Base-by-base conservation (phyloP, 2,329 filamentous ascomycete species). In the Fusarium sp. region DNA sequence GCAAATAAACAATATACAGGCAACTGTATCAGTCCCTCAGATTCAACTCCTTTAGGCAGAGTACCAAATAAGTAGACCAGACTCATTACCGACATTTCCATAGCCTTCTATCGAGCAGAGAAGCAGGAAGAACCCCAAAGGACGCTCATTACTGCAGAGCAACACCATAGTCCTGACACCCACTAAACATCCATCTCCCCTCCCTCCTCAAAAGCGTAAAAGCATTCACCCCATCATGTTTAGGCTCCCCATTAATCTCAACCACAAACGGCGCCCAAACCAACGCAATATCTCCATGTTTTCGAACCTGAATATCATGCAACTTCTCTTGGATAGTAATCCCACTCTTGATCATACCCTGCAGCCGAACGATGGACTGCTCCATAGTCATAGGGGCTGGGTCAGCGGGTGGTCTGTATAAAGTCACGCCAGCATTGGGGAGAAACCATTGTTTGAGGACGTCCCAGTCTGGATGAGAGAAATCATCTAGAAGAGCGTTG, bases 181-280 rank as follows among this genome's bases (percentile, higher is more conserved):
- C 60, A 25, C 60, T 50, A 17, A 70, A 70, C 5, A 59, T 15
- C 67, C 66, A 70, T 29, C 20, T 61, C 0, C 46, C 49, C 0
- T 42, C 35, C 20, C 20, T 42, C 5, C 15, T 53, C 3, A 70
- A 18, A 9, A 70, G 45, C 3, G 60, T 66, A 25, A 70, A 66
- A 0, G 55, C 39, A 39, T 70, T 66, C 1, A 56, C 54, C 1
- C 66, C 66, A 9, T 52, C 38, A 27, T 70, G 49, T 2, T 29
- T 42, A 29, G 50, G 54, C 11, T 27, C 25, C 3, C 61, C 54
- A 4, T 70, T 45, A 3, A 70, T 70, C 22, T 70, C 54, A 15
- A 70, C 61, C 20, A 70, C 66, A 44, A 70, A 70, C 9, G 66
- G 66, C 0, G 67, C 61, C 66, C 66, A 70, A 8, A 70, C 66